Evolutionary conservation across 371 early-diverging fungal genomes (phyloP).

Genomic region (Batkoa obscura): DNA sequence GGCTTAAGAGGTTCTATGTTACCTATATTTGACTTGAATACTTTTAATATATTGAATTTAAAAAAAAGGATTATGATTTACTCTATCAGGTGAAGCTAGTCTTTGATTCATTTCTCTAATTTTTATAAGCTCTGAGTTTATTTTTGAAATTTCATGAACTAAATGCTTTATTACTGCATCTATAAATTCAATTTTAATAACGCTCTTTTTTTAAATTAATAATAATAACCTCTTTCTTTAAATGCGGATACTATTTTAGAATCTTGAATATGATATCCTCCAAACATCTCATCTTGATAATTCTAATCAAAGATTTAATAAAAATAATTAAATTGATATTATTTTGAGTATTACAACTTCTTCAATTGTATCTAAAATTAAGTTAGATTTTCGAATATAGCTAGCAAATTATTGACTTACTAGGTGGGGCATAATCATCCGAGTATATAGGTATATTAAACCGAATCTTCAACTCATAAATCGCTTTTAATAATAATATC

Average conservation of each 20-base stretch:
- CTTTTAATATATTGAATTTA: constrained; percentile 2
- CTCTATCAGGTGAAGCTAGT: constrained; percentile 29
- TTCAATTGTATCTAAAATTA: constrained; percentile 3
- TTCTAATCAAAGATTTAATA: background rate
- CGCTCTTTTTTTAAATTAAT: background rate
- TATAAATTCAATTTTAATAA: constrained; percentile 9
- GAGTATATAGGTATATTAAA: constrained; percentile 58
- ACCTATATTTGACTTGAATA: no score
- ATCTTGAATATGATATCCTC: constrained; percentile 15
- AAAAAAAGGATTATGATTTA: constrained; percentile 8
- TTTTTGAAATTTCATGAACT: constrained; percentile 24
- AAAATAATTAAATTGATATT: background rate
- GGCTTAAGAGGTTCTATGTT: constrained; percentile 2
- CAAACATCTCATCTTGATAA: constrained; percentile 6
- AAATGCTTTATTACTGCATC: constrained; percentile 24
- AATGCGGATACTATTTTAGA: constrained; percentile 30
- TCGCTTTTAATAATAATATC: background rate
- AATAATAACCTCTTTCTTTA: constrained; percentile 26
- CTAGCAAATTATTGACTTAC: constrained; percentile 17
- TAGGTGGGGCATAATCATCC: constrained; percentile 70
- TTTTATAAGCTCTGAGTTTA: constrained; percentile 23
- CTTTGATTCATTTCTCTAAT: constrained; percentile 26
- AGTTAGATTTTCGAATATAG: background rate
- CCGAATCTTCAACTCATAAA: constrained; percentile 7
- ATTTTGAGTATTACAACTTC: background rate